These are phyloP conservation scores for Allomyces arbusculus DNA, from an alignment of 192 early-diverging fungal genomes.

Conservation along the genomic window DNA sequence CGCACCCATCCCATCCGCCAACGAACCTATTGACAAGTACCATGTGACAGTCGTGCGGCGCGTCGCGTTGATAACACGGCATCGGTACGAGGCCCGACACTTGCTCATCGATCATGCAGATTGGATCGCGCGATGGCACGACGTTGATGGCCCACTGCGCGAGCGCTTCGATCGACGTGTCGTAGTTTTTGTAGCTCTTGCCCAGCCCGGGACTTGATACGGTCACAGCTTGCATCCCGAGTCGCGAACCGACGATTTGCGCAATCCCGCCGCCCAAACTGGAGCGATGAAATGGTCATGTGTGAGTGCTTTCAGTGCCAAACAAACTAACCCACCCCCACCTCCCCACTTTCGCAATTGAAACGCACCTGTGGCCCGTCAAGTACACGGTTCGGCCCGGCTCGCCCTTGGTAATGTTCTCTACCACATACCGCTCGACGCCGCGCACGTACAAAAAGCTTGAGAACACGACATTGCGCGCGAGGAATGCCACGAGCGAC, in stretches of 20 bases:
- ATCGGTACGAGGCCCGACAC: background rate
- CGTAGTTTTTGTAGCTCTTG: background rate
- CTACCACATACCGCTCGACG: background rate
- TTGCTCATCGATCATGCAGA: background rate
- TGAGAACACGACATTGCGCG: background rate
- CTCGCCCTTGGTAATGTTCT: background rate
- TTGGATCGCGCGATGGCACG: background rate
- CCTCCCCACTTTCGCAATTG: too few relatives aligned
- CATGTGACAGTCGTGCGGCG: background rate
- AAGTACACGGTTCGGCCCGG: background rate
- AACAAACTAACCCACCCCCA: too few relatives aligned
- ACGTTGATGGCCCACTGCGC: background rate
- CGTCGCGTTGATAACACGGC: background rate
- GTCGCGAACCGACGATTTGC: background rate
- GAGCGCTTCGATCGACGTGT: background rate
- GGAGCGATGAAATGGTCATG: too few relatives aligned
- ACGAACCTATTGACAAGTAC: too few relatives aligned
- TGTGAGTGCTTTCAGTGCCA: too few relatives aligned
- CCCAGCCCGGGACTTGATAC: background rate
- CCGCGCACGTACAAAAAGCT: background rate
- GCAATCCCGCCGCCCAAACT: background rate
- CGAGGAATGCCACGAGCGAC: background rate
- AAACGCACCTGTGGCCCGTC: background rate
- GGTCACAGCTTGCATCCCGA: background rate
- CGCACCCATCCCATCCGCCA: too few relatives aligned